These are phyloP conservation scores for Neopestalotiopsis clavispora DNA, from an alignment of 2,329 filamentous ascomycete species.

Conservation along the genomic window DNA sequence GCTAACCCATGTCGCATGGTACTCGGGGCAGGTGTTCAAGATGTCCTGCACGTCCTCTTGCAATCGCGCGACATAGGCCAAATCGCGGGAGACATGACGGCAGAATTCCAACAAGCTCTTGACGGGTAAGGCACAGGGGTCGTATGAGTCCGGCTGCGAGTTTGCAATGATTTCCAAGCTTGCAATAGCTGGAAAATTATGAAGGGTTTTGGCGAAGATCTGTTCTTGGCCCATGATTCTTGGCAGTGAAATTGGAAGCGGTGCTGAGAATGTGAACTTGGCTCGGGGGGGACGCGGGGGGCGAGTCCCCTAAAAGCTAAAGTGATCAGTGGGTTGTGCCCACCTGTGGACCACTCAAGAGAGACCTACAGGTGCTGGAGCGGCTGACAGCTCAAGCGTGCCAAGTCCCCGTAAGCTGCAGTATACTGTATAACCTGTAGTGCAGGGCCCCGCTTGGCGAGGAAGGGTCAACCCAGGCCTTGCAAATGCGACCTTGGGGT, in stretches of 20 bases:
- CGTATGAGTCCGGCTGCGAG: neutral
- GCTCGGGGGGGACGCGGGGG: too few species aligned
- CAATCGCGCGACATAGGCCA: neutral
- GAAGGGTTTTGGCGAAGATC: neutral
- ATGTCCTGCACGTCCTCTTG: neutral
- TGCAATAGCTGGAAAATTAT: neutral
- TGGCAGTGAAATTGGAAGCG: neutral
- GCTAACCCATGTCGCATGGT: neutral
- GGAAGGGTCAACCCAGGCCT: neutral
- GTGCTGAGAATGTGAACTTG: neutral
- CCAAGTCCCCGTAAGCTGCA: neutral
- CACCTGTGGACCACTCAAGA: neutral
- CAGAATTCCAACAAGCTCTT: neutral
- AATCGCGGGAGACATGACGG: neutral
- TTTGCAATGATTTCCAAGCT: neutral
- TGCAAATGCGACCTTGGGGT: neutral
- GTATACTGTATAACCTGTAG: too few species aligned
- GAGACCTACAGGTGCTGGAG: neutral
- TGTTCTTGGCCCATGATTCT: neutral
- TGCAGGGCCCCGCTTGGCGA: too few species aligned
- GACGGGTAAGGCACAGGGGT: neutral
- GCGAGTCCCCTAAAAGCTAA: neutral
- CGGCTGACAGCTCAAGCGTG: neutral
- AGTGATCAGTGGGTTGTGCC: neutral
- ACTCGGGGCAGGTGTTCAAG: neutral